Base-by-base conservation (phyloP, 257 asterid genomes). In the Plectranthus barbatus region DNA sequence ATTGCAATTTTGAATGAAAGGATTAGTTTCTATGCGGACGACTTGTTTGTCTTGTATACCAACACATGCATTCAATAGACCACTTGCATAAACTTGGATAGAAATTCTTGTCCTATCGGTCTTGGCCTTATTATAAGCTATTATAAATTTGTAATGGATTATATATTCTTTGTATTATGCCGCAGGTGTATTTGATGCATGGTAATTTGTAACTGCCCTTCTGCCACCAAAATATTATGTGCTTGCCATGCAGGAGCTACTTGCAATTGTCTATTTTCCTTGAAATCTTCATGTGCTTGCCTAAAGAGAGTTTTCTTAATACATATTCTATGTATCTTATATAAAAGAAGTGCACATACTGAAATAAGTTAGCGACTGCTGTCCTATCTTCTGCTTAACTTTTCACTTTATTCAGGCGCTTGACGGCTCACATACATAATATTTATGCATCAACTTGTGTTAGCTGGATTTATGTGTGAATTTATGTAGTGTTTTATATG, bases 31-130 rank as follows among this genome's bases (percentile, higher is more conserved):
- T 48, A 33, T 62, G 29, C 31, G 34, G 57, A 21, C 36, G 9
- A 50, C 53, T 50, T 51, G 31, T 18, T 53, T 44, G 34, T 20
- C 61, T 58, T 10, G 36, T 56, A 20, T 34, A 47, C 17, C 18
- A 13, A 37, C 47, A 24, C 17, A n/a, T 4, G 47, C 42, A 58
- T 41, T 59, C 68, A 52, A 11, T 9, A 53, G 29, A 17, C 31
- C 47, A n/a, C 64, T 54, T 44, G 45, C 68, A 26, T 55, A 42
- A 64, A 33, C 26, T 44, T 64, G 44, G 46, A 36, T 29, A 37
- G 12, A 7, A 21, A 29, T 20, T 42, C 15, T 48, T 63, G 48
- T 36, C 59, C 23, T 46, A 10, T 47, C 5, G 31, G 41, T 54
- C 54, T 62, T 14, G 45, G 15, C 36, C 60, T 39, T 18, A 40